A percentile compares a stretch with the other conserved stretches of the same genome.
Conservation (phyloP, 371 early-diverging fungal genomes). For the Mucor ambiguus region DNA sequence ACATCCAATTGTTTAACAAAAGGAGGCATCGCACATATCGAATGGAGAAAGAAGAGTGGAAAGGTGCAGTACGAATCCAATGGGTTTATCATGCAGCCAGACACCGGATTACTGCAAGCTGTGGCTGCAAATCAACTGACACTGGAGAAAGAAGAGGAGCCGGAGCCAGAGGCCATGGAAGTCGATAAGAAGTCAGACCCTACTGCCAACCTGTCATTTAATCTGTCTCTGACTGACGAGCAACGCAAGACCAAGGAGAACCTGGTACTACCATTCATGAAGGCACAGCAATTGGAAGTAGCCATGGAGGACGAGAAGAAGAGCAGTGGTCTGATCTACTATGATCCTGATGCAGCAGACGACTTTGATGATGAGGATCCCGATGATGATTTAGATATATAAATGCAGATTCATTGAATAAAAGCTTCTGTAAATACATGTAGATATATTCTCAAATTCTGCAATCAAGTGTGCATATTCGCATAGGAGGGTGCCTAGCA, state of each 20-base stretch:
- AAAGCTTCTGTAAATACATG: neutral
- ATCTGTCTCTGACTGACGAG: slow-evolving; percentile 81
- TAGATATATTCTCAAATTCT: too few relatives aligned
- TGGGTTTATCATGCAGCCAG: slow-evolving; percentile 18
- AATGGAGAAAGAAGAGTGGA: slow-evolving; percentile 53
- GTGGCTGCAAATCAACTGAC: slow-evolving; percentile 29
- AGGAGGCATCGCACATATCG: slow-evolving; percentile 40
- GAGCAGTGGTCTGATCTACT: slow-evolving; percentile 47
- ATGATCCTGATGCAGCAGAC: slow-evolving; percentile 76
- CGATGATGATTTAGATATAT: slow-evolving; percentile 81
- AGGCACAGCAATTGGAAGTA: slow-evolving; percentile 62
- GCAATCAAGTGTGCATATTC: too few relatives aligned
- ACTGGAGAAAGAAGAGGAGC: slow-evolving; percentile 14
- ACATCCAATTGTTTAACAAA: slow-evolving; percentile 32
- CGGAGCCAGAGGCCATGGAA: slow-evolving; percentile 14
- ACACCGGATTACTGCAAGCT: slow-evolving; percentile 16
- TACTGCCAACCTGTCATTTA: slow-evolving; percentile 77
- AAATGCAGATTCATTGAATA: slow-evolving; percentile 6
- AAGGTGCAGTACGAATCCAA: slow-evolving; percentile 45
- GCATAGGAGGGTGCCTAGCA: too few relatives aligned
- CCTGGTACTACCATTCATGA: slow-evolving; percentile 79
- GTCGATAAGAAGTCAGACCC: slow-evolving; percentile 29
- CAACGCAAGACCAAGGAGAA: slow-evolving; percentile 77
- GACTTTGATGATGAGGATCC: slow-evolving; percentile 85
- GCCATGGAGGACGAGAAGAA: slow-evolving; percentile 19